A percentile compares a stretch with the other conserved stretches of the same genome.
phyloP scores from a whole-genome alignment of 768 basidiomycete species.

The Cubamyces lactineus region DNA sequence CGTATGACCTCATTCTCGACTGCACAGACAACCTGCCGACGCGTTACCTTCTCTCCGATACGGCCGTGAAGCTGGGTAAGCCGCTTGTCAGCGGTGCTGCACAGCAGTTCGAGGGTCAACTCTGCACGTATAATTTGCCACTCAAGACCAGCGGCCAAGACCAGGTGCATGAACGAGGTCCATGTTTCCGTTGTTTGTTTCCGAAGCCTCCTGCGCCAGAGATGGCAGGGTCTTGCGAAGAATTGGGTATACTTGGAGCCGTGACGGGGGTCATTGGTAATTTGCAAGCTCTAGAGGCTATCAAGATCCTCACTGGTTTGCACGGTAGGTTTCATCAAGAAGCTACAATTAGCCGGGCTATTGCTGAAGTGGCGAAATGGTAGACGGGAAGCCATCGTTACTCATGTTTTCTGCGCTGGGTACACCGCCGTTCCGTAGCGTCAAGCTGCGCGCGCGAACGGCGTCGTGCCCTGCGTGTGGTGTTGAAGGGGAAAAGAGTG shows the following conservation, averaged over 20 bases:
- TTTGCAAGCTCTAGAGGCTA: slow-evolving; percentile 86
- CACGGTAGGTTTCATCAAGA: slow-evolving; percentile 49
- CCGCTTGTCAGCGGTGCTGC: slow-evolving; percentile 94
- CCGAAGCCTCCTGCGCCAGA: slow-evolving; percentile 74
- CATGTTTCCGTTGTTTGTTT: slow-evolving; percentile 95
- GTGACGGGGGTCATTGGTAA: slow-evolving; percentile 91
- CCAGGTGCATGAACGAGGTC: slow-evolving; percentile 50
- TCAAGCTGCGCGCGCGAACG: slow-evolving; percentile 79
- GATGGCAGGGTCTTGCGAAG: slow-evolving; percentile 78
- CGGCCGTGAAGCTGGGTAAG: slow-evolving; percentile 70
- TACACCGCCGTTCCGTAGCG: slow-evolving; percentile 72
- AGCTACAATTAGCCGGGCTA: background rate
- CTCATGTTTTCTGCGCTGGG: slow-evolving; percentile 76
- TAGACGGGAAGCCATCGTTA: slow-evolving; percentile 66
- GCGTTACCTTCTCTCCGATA: slow-evolving; percentile 91
- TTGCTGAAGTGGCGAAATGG: background rate
- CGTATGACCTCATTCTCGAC: slow-evolving; percentile 83
- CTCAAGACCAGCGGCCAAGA: background rate
- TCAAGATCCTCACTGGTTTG: slow-evolving; percentile 74
- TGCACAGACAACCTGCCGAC: slow-evolving; percentile 95
- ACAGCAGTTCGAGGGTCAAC: slow-evolving; percentile 80
- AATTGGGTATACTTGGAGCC: slow-evolving; percentile 84
- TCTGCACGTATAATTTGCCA: slow-evolving; percentile 66
- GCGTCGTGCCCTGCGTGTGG: slow-evolving; percentile 80
- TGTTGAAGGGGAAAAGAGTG: slow-evolving; percentile 44